Percentiles rank a stretch among this genome's conserved stretches.
These are phyloP conservation scores for Citrus sp. DNA, from an alignment of 345 rosid species.

Conservation along the genomic window DNA sequence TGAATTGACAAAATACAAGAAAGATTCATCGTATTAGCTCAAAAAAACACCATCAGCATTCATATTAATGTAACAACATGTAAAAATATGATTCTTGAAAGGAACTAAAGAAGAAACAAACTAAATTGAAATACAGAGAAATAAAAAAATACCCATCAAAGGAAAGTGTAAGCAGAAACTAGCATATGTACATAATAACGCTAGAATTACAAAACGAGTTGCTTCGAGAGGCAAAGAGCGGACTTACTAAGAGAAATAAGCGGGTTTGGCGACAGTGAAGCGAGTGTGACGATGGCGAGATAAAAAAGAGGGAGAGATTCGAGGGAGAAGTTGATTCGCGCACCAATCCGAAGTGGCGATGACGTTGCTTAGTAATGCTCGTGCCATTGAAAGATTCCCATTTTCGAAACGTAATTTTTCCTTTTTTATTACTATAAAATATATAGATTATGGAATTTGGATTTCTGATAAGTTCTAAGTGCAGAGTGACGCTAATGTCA, in stretches of 20 bases:
- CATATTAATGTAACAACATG: neutral
- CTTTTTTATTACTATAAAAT: too few species aligned
- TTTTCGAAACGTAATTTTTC: neutral
- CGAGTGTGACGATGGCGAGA: neutral
- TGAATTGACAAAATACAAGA: neutral
- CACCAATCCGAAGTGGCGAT: conserved; percentile 18
- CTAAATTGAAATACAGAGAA: neutral
- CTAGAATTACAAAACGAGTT: neutral
- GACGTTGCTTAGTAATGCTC: conserved; percentile 9
- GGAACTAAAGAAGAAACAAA: neutral
- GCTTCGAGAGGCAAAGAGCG: neutral
- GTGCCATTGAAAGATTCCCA: conserved; percentile 1
- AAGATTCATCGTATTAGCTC: neutral
- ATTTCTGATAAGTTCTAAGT: too few species aligned
- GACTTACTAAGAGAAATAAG: conserved; percentile 32
- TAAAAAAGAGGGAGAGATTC: neutral
- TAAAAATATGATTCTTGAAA: neutral
- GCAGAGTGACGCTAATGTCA: too few species aligned
- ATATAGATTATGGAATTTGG: too few species aligned
- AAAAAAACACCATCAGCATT: neutral
- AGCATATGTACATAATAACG: neutral
- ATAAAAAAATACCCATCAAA: neutral
- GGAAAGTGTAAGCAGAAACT: neutral
- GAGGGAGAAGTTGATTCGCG: conserved; percentile 16
- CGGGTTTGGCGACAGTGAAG: neutral